A percentile compares a stretch with the other conserved stretches of the same genome.
These are phyloP conservation scores for Backusella westeae DNA, from an alignment of 192 early-diverging fungal species.

Conservation along the genomic window DNA sequence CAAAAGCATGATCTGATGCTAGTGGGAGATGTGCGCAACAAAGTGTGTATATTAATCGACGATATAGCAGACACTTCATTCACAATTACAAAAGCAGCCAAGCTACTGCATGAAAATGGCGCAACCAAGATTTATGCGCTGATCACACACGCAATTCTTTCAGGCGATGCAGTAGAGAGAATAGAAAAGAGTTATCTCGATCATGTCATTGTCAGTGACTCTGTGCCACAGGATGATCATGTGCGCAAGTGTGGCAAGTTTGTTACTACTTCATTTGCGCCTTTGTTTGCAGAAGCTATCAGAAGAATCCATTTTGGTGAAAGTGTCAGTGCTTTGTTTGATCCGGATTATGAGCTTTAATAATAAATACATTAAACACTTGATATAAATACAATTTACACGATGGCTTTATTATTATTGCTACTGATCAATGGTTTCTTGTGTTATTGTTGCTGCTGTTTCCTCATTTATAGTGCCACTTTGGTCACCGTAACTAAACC, in stretches of 20 bases:
- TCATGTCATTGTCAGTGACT: conserved; percentile 90
- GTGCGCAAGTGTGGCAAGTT: conserved; percentile 76
- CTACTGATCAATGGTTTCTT: too few relatives aligned
- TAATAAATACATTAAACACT: neutral
- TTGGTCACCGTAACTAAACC: neutral
- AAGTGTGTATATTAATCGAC: conserved; percentile 87
- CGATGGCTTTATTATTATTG: too few relatives aligned
- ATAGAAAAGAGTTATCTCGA: conserved; percentile 81
- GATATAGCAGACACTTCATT: conserved; percentile 95
- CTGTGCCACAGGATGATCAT: conserved; percentile 90
- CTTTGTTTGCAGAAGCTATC: conserved; percentile 91
- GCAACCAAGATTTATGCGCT: conserved; percentile 90
- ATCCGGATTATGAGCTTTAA: conserved; percentile 18
- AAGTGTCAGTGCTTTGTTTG: conserved; percentile 83
- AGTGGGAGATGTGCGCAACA: conserved; percentile 88
- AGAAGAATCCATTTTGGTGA: conserved; percentile 96
- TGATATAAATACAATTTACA: too few relatives aligned
- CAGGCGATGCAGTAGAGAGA: conserved; percentile 76
- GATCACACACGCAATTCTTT: conserved; percentile 91
- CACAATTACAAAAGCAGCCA: conserved; percentile 87
- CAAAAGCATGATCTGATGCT: conserved; percentile 80
- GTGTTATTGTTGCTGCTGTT: neutral
- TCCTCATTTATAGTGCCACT: neutral
- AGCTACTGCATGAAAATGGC: conserved; percentile 81
- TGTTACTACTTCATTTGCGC: conserved; percentile 78